phyloP scores from a whole-genome alignment of 2,329 filamentous ascomycete species.

The Claviceps spartinae region DNA sequence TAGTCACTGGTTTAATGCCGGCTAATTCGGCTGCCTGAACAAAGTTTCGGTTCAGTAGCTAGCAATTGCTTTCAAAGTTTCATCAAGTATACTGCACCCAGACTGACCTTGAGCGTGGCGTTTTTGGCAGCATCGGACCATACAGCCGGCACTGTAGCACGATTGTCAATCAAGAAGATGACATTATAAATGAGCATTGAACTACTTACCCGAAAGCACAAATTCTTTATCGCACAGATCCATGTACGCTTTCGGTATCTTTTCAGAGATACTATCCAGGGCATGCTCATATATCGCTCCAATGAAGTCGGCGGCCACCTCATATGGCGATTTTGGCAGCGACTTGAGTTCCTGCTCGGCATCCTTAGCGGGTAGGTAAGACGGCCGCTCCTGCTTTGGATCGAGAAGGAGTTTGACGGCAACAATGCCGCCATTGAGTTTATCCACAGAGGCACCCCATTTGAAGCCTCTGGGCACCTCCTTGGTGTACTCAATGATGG shows the following conservation, averaged over 20 bases:
- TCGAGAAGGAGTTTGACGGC: slow-evolving; percentile 11
- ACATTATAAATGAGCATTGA: slow-evolving; percentile 16
- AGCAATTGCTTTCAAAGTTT: background rate
- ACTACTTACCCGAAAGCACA: slow-evolving; percentile 27
- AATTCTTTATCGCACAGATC: slow-evolving; percentile 13
- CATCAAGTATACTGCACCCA: background rate
- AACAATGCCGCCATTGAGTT: slow-evolving; percentile 3
- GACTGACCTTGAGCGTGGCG: slow-evolving; percentile 21
- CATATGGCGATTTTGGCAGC: slow-evolving; percentile 8
- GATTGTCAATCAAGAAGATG: background rate
- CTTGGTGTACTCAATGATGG: slow-evolving; percentile 8
- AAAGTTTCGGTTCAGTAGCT: background rate
- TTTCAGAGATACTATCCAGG: slow-evolving; percentile 20
- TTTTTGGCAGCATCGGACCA: slow-evolving; percentile 43
- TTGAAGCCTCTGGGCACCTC: slow-evolving; percentile 26
- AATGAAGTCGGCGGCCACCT: slow-evolving; percentile 9
- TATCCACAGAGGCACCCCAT: slow-evolving; percentile 9
- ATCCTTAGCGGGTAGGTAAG: background rate
- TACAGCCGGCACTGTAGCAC: slow-evolving; percentile 39
- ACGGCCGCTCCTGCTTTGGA: slow-evolving; percentile 5
- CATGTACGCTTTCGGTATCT: slow-evolving; percentile 7
- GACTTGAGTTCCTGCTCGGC: background rate
- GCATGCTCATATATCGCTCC: slow-evolving; percentile 14
- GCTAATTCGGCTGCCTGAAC: slow-evolving; percentile 22
- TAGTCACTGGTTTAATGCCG: slow-evolving; percentile 28